Percentiles rank a stretch among this genome's conserved stretches.
Conservation (phyloP, 2,329 filamentous ascomycete species). For the Coccinonectria pachysandricola region DNA sequence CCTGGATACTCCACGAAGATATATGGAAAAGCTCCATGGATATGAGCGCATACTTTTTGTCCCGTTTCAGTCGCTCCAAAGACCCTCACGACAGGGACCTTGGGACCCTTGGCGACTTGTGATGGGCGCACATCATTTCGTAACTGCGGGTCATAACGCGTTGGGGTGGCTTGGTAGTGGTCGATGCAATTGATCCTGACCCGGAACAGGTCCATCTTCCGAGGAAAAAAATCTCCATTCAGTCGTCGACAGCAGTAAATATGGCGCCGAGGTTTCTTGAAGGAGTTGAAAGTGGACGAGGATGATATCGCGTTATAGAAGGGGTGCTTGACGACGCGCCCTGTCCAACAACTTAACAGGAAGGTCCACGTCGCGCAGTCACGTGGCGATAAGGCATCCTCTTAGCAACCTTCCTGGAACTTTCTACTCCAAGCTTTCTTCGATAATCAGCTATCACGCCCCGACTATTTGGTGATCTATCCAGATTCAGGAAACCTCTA, state of each 20-base stretch:
- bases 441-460: no score
- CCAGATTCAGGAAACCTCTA: no score
- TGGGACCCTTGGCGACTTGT: conserved; percentile 53
- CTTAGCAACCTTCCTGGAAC: no score
- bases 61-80: conserved; percentile 92
- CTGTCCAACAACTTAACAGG: no score
- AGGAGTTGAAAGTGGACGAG: no score
- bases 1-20: conserved; percentile 83
- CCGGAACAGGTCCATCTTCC: conserved; percentile 65
- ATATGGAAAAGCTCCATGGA: conserved; percentile 93
- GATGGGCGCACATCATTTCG: conserved; percentile 52
- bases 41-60: conserved; percentile 90
- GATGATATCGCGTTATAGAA: no score
- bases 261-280: no score
- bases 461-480: no score
- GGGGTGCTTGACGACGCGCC: no score
- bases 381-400: conserved; percentile 19
- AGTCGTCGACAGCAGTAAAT: no score
- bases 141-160: conserved; percentile 70
- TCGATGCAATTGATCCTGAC: conserved; percentile 94
- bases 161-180: conserved; percentile 75
- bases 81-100: conserved; percentile 76
- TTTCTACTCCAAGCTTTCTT: no score
- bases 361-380: conserved; percentile 14
- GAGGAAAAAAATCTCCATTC: no score